Evolutionary conservation across 345 rosid genomes (phyloP).

Genomic region (Schrenkiella parvula): DNA sequence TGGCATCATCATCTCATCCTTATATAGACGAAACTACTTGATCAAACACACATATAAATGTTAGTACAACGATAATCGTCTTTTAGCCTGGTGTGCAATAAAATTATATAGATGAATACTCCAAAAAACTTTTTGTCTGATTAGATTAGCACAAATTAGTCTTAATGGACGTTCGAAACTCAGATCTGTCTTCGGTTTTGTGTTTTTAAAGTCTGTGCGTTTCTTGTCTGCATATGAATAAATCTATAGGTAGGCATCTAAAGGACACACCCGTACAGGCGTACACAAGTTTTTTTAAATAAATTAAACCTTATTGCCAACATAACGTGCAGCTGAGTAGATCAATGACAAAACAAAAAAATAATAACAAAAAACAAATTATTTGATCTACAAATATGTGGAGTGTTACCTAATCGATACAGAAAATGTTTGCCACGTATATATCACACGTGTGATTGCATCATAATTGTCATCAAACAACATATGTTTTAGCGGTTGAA

Average conservation of each 20-base stretch:
- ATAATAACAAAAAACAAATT: background rate
- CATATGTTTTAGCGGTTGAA: background rate
- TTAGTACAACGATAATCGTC: constrained; percentile 8
- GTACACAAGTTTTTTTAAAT: constrained; percentile 1
- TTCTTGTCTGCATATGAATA: constrained; percentile 17
- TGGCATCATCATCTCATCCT: background rate
- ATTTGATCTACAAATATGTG: background rate
- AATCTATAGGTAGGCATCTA: background rate
- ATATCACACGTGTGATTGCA: constrained; percentile 22
- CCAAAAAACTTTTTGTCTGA: constrained; percentile 1
- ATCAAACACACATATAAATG: background rate
- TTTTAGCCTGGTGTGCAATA: background rate
- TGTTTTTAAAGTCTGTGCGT: background rate
- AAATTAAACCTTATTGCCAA: background rate
- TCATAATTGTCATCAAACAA: background rate
- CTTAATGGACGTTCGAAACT: background rate
- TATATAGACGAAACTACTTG: background rate
- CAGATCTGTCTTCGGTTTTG: constrained; percentile 7
- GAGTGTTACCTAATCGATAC: background rate
- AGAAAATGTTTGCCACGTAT: constrained; percentile 20
- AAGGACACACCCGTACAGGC: constrained; percentile 19
- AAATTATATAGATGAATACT: background rate
- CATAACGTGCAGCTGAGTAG: constrained; percentile 14
- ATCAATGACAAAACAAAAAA: background rate
- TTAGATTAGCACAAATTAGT: constrained; percentile 8